These are phyloP conservation scores for Flammula alnicola DNA, from an alignment of 1,284 basidiomycete genomes.

Conservation along the genomic window DNA sequence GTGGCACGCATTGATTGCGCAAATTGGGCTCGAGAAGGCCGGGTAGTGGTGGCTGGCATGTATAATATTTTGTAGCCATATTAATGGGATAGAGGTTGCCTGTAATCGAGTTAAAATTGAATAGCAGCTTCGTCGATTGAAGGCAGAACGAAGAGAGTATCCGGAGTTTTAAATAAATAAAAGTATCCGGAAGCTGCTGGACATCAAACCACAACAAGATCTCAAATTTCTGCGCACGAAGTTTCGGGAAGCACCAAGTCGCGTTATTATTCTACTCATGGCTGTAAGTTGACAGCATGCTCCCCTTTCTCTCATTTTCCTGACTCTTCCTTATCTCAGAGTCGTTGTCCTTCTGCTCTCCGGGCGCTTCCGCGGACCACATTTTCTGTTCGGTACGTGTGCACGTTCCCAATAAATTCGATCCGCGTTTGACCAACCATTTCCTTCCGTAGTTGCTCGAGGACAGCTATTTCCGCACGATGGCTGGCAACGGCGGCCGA, in stretches of 20 bases:
- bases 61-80: too few relatives aligned
- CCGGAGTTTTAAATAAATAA: too few relatives aligned
- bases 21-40: too few relatives aligned
- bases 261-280: constrained; percentile 37
- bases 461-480: constrained; percentile 45
- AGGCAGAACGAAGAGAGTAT: too few relatives aligned
- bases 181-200: constrained; percentile 25
- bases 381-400: constrained; percentile 42
- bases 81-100: too few relatives aligned
- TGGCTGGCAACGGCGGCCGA: constrained; percentile 54
- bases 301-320: constrained; percentile 6
- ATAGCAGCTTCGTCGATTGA: too few relatives aligned
- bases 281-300: constrained; percentile 36
- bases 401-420: constrained; percentile 19
- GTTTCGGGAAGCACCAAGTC: constrained; percentile 22
- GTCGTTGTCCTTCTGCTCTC: constrained; percentile 52
- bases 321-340: constrained; percentile 34
- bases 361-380: constrained; percentile 49
- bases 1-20: too few relatives aligned
- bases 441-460: constrained; percentile 36
- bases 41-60: too few relatives aligned
- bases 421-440: constrained; percentile 4
- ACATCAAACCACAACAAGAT: constrained; percentile 37
- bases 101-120: too few relatives aligned
- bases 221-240: constrained; percentile 42